Conservation (phyloP, 2,329 filamentous ascomycete species). For the Fusarium paranaense region DNA sequence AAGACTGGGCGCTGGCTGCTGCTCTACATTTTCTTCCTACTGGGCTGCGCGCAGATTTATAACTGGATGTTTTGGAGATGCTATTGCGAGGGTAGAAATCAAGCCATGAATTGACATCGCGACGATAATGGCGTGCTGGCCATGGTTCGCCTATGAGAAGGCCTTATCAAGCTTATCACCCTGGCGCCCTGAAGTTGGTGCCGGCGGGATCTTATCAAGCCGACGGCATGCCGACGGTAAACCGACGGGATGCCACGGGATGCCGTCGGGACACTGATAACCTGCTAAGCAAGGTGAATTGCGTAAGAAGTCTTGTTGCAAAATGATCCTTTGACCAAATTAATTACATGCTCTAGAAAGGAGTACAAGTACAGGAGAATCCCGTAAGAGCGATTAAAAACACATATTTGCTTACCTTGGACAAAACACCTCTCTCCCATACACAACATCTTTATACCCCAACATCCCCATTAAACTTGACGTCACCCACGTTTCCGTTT, state of each 20-base stretch:
- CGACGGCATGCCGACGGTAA: constrained; percentile 35
- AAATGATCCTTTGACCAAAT: neutral
- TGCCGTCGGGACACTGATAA: neutral
- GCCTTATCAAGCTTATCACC: neutral
- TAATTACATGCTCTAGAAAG: neutral
- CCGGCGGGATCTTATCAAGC: constrained; percentile 11
- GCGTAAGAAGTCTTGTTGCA: neutral
- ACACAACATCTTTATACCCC: neutral
- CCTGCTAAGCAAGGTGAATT: neutral
- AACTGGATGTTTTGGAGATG: neutral
- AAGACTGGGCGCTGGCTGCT: neutral
- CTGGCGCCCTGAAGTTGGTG: constrained; percentile 1
- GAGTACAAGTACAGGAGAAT: neutral
- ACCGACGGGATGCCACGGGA: constrained; percentile 19
- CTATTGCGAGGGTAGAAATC: neutral
- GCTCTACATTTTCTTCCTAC: neutral
- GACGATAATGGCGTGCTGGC: constrained; percentile 43
- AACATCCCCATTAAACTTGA: neutral
- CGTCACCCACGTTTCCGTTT: neutral
- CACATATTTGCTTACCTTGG: neutral
- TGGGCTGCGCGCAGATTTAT: neutral
- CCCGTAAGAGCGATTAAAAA: neutral
- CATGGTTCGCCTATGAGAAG: constrained; percentile 21
- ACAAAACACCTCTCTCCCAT: neutral
- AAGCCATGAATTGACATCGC: constrained; percentile 24